These are phyloP conservation scores for Saccharum officinarum DNA, from an alignment of 176 grass and related monocot species.

Conservation along the genomic window DNA sequence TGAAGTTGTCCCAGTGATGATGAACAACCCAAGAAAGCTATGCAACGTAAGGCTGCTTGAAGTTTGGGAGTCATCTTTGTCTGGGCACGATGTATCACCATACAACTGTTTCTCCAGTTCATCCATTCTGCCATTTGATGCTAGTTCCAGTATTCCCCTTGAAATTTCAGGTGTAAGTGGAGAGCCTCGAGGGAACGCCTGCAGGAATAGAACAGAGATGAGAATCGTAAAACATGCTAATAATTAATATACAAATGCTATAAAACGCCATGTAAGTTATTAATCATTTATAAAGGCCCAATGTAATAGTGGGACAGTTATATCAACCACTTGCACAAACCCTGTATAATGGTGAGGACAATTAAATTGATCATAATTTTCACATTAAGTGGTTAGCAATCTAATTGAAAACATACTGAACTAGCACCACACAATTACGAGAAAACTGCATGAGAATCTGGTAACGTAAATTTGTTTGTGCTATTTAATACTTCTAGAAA, in stretches of 20 bases:
- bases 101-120: slow-evolving; percentile 36
- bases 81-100: slow-evolving; percentile 1
- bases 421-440: slow-evolving; percentile 3
- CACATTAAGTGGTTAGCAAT: background rate
- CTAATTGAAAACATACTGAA: background rate
- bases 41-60: slow-evolving; percentile 57
- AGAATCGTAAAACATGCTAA: background rate
- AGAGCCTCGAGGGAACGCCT: slow-evolving; percentile 69
- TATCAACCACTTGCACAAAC: background rate
- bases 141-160: slow-evolving; percentile 41
- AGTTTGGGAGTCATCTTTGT: slow-evolving; percentile 47
- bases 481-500: slow-evolving; percentile 12
- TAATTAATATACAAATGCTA: background rate
- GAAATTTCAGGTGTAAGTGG: slow-evolving; percentile 63
- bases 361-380: background rate
- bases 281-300: background rate
- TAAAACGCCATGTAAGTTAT: background rate
- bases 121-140: slow-evolving; percentile 23
- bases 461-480: background rate
- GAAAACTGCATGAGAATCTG: background rate
- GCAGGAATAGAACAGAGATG: slow-evolving; percentile 24
- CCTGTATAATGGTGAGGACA: background rate
- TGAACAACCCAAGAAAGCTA: slow-evolving; percentile 65
- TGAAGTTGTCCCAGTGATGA: slow-evolving; percentile 57
- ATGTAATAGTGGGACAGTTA: background rate